Base-by-base conservation (phyloP, 2,329 filamentous ascomycete genomes). In the Ascosphaera pollenicola region DNA sequence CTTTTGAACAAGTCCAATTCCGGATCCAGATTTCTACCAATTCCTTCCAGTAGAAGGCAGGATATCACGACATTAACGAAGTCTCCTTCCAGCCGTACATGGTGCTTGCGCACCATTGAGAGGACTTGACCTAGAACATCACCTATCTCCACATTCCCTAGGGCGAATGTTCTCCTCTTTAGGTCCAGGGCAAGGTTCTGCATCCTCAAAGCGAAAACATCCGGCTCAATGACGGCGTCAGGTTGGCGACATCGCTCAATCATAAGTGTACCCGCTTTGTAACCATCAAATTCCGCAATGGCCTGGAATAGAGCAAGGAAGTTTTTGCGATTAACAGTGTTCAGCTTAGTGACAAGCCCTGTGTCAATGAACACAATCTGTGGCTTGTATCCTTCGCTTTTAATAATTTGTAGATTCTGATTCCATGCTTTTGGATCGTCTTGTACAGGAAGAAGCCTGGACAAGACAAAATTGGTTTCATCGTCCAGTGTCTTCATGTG, bases 41-140 rank as follows among this genome's bases (percentile, higher is more conserved):
- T 98, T 5, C 89, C 89, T 55, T 98, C 89, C 1, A 98, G 66
- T 2, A 98, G 66, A 26, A 98, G 62, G 39, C 95, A 94, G 43
- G 83, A 92, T 42, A 98, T 78, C 21, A 98, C 87, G 3, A 98
- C 89, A 52, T 98, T 98, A 53, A 98, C 84, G 53, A 95, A 98
- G 55, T 98, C 89, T 7, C 89, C 89, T 57, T 98, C 89, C 38
- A 98, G 69, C 7, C 89, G 70, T 3, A 98, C 89, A 53, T 98
- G 89, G 54, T 98, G 89, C 8, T 66, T 64, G 40, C 89, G 73
- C 21, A 98, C 89, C 84, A 98, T 94, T 42, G 69, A 69, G 35
- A 98, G 64, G 0, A 95, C 89, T 48, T 91, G 72, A 51, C 89
- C 84, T 21, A 98, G 60, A 16, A 98, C 84, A 49, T 98, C 89